These are phyloP conservation scores for Myxozyma sirexii DNA, from an alignment of 805 yeast species.

Conservation along the genomic window DNA sequence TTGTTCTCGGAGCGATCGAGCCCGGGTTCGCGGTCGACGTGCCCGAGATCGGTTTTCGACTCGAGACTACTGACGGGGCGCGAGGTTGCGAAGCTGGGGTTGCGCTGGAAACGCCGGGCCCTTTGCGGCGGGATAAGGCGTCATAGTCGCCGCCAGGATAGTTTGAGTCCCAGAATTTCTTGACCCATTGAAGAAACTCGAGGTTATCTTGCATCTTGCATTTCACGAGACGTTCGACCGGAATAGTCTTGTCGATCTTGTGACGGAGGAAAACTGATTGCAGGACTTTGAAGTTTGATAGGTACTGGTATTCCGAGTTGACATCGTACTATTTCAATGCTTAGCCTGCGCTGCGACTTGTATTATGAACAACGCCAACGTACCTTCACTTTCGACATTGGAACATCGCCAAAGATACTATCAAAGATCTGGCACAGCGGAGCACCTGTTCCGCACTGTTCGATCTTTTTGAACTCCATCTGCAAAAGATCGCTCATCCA, in stretches of 20 bases:
- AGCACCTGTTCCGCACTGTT: slow-evolving; percentile 95
- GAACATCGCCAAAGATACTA: slow-evolving; percentile 77
- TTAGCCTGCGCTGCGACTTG: no score
- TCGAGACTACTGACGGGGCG: slow-evolving; percentile 25
- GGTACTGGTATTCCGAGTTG: slow-evolving; percentile 70
- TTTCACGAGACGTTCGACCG: slow-evolving; percentile 78
- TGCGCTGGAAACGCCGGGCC: slow-evolving; percentile 18
- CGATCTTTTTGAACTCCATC: slow-evolving; percentile 72
- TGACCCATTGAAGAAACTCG: slow-evolving; percentile 92
- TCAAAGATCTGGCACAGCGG: slow-evolving; percentile 92
- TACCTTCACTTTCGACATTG: slow-evolving; percentile 69
- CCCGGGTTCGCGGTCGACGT: background rate
- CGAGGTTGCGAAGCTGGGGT: slow-evolving; percentile 14
- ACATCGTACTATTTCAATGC: slow-evolving; percentile 66
- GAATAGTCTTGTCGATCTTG: slow-evolving; percentile 69
- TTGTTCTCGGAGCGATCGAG: slow-evolving; percentile 26
- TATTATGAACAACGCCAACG: no score
- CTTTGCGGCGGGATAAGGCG: slow-evolving; percentile 60
- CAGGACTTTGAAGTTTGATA: slow-evolving; percentile 79
- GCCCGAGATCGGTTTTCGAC: slow-evolving; percentile 17
- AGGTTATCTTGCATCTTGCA: slow-evolving; percentile 92
- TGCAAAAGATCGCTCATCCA: slow-evolving; percentile 81
- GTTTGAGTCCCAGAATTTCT: slow-evolving; percentile 76
- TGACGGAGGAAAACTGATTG: slow-evolving; percentile 79
- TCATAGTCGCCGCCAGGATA: slow-evolving; percentile 73